Conservation (phyloP, 2,329 filamentous ascomycete species). For the Tympanopsis confertula region DNA sequence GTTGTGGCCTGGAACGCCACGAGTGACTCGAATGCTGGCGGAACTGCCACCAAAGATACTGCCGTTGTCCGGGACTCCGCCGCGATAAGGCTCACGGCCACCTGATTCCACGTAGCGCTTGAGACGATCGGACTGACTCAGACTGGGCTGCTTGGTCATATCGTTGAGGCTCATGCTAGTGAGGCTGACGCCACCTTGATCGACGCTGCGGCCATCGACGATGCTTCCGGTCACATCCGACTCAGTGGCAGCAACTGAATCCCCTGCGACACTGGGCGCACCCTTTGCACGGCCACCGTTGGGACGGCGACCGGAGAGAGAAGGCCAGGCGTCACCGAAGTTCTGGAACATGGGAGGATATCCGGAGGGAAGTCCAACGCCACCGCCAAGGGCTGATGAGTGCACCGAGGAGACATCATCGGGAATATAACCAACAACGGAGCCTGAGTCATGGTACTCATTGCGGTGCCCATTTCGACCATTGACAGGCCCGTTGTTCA, state of each 20-base stretch:
- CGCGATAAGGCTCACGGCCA: slow-evolving; percentile 25
- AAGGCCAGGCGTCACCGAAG: slow-evolving; percentile 52
- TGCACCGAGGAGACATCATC: slow-evolving; percentile 68
- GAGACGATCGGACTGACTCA: slow-evolving; percentile 61
- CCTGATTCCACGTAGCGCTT: slow-evolving; percentile 64
- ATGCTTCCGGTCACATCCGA: slow-evolving; percentile 53
- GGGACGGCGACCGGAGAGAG: slow-evolving; percentile 37
- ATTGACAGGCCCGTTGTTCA: slow-evolving; percentile 5
- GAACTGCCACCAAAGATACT: slow-evolving; percentile 39
- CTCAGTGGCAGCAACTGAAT: slow-evolving; percentile 58
- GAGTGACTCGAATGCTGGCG: slow-evolving; percentile 1
- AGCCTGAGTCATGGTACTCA: slow-evolving; percentile 41
- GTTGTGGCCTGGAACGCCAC: not conserved
- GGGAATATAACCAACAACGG: slow-evolving; percentile 62
- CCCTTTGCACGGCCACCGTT: slow-evolving; percentile 34
- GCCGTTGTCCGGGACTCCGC: slow-evolving; percentile 21
- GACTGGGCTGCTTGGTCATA: slow-evolving; percentile 54
- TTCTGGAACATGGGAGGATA: slow-evolving; percentile 66
- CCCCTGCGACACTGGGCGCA: slow-evolving; percentile 50
- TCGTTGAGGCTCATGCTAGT: slow-evolving; percentile 53
- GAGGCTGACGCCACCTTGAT: slow-evolving; percentile 56
- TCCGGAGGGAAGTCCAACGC: slow-evolving; percentile 48
- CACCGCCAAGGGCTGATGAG: slow-evolving; percentile 55
- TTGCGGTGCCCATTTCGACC: slow-evolving; percentile 5
- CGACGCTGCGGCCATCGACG: slow-evolving; percentile 37